Base-by-base conservation (phyloP, 495 filamentous ascomycete genomes). In the Hypoxylon subgilvum region DNA sequence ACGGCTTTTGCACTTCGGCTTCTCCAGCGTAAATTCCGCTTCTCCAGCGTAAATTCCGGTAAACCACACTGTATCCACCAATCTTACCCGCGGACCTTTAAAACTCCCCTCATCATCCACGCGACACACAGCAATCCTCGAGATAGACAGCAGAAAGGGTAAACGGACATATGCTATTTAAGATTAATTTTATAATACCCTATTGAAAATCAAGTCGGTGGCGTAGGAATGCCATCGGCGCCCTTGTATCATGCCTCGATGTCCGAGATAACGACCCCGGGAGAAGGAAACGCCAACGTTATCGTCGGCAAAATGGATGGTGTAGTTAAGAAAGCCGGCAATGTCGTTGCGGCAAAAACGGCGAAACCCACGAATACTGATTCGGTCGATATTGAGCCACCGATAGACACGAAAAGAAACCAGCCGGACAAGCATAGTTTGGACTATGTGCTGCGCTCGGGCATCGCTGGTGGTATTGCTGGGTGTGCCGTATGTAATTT, bases 391-490 rank as follows among this genome's bases (percentile, higher is more conserved):
- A 71, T 76, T 52, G 70, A 72, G 47, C 68, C 74, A 27, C 64
- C 77, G 45, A 50, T 73, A 61, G 63, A 71, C 45, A 48, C 51
- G 21, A 59, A 58, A 17, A 56, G 55, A 46, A 75, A 79, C 44
- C 61, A 61, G 39, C 69, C 69, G 38, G 75, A 79, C 60, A 94
- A 89, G 72, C 86, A 84, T 58, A 95, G 86, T 66, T 67, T 87
- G 40, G 88, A 96, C 50, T 98, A 97, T 75, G 76, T 93, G 38
- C 74, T 88, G 69, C 81, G 88, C 62, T 92, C 86, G 52, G 91
- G 88, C 13, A 69, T 95, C 35, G 93, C 93, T 9, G 93, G 93
- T 39, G 93, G 93, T 9, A 38, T 96, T 52, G 94, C 93, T 31
- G 93, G 91, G 57, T 90, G 91, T 77, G 88, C 87, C 57, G 89